These are phyloP conservation scores for Aspergillus nomiae DNA, from an alignment of 2,329 filamentous ascomycete species.

Conservation along the genomic window DNA sequence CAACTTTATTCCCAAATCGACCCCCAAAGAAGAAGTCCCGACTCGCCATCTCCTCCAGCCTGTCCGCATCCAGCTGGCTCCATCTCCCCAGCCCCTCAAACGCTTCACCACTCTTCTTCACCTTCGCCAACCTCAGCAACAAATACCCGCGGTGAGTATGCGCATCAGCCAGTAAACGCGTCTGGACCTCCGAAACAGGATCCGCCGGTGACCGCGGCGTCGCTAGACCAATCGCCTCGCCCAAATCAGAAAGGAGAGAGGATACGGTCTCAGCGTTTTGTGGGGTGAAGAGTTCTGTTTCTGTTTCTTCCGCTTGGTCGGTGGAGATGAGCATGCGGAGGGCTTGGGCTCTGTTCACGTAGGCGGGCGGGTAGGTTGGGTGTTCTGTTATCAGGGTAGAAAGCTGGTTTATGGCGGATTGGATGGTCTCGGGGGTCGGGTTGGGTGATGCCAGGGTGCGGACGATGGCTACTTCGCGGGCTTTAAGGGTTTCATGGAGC, in stretches of 20 bases:
- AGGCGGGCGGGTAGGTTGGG: slow-evolving; percentile 56
- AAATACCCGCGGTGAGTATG: slow-evolving; percentile 57
- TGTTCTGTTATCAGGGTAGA: slow-evolving; percentile 44
- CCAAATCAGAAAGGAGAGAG: slow-evolving; percentile 39
- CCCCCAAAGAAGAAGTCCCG: slow-evolving; percentile 57
- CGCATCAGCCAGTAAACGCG: slow-evolving; percentile 54
- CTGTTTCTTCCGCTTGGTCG: slow-evolving; percentile 2
- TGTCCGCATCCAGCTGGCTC: slow-evolving; percentile 35
- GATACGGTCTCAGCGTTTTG: slow-evolving; percentile 23
- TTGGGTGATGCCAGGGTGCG: slow-evolving; percentile 33
- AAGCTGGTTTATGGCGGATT: slow-evolving; percentile 41
- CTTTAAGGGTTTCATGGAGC: slow-evolving; percentile 42
- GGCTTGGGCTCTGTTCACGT: slow-evolving; percentile 59
- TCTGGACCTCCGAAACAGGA: slow-evolving; percentile 50
- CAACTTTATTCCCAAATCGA: slow-evolving; percentile 58
- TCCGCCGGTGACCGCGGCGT: slow-evolving; percentile 43
- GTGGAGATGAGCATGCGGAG: slow-evolving; percentile 39
- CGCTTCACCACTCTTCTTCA: slow-evolving; percentile 18
- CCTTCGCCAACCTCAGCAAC: slow-evolving; percentile 40
- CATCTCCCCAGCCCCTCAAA: slow-evolving; percentile 31
- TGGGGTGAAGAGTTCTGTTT: slow-evolving; percentile 28
- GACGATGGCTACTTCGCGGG: slow-evolving; percentile 43
- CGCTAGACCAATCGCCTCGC: slow-evolving; percentile 48
- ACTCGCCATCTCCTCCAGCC: slow-evolving; percentile 59
- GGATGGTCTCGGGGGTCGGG: slow-evolving; percentile 27